Evolutionary conservation across 352 stramenopile species (phyloP).

Genomic region (Pythium phragmitis): DNA sequence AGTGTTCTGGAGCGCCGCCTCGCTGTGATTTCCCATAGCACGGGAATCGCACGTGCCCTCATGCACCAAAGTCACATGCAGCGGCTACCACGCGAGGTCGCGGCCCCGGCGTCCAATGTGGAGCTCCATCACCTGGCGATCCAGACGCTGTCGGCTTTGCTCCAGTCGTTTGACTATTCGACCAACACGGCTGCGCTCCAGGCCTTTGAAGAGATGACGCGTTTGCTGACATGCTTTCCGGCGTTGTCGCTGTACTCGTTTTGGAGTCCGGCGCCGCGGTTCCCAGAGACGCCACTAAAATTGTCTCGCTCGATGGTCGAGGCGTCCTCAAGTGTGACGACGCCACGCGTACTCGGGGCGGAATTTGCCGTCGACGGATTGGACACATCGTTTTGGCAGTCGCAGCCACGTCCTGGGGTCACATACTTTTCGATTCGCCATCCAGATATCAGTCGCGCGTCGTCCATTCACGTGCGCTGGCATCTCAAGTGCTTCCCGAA

Average conservation of each 20-base stretch:
- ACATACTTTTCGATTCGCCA: slow-evolving; percentile 53
- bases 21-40: slow-evolving; percentile 82
- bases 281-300: slow-evolving; percentile 51
- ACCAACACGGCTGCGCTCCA: slow-evolving; percentile 34
- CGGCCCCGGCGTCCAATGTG: slow-evolving; percentile 39
- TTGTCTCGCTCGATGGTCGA: slow-evolving; percentile 48
- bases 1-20: slow-evolving; percentile 74
- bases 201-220: slow-evolving; percentile 78
- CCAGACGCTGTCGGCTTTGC: slow-evolving; percentile 67
- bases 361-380: slow-evolving; percentile 56
- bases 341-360: slow-evolving; percentile 40
- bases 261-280: slow-evolving; percentile 74
- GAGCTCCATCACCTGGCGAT: slow-evolving; percentile 86
- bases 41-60: slow-evolving; percentile 51
- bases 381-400: slow-evolving; percentile 76
- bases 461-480: slow-evolving; percentile 69
- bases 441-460: slow-evolving; percentile 41
- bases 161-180: slow-evolving; percentile 71
- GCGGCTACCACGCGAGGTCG: slow-evolving; percentile 38
- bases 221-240: slow-evolving; percentile 74
- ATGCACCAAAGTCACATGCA: slow-evolving; percentile 51
- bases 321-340: slow-evolving; percentile 54
- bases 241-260: slow-evolving; percentile 81
- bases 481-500: slow-evolving; percentile 65
- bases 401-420: slow-evolving; percentile 49